These are phyloP conservation scores for Emmonsiellopsis sp. DNA, from an alignment of 2,329 filamentous ascomycete genomes.

Conservation along the genomic window DNA sequence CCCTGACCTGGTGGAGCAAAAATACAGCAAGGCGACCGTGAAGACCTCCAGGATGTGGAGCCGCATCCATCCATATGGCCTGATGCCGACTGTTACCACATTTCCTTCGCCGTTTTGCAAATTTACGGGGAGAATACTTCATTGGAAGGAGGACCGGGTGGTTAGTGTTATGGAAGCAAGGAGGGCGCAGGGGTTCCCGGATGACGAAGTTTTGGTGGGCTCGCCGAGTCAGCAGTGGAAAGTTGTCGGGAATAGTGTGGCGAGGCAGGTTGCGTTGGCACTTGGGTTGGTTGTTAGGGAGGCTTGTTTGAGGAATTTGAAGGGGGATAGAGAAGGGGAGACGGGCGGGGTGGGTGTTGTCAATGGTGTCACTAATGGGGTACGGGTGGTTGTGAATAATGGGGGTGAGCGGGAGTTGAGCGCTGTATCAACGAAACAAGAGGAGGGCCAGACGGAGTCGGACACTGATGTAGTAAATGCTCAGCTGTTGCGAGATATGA, in stretches of 20 bases:
- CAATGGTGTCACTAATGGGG: neutral
- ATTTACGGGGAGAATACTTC: conserved; percentile 46
- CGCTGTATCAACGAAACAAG: neutral
- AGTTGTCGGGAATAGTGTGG: conserved; percentile 69
- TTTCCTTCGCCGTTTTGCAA: conserved; percentile 41
- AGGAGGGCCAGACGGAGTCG: neutral
- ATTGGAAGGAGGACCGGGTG: conserved; percentile 56
- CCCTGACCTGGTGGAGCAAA: conserved; percentile 14
- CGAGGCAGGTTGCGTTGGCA: conserved; percentile 56
- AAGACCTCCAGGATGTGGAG: conserved; percentile 8
- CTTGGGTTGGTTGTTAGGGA: conserved; percentile 56
- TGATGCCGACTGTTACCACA: conserved; percentile 59
- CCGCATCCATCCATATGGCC: conserved; percentile 30
- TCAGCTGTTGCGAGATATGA: too few species aligned
- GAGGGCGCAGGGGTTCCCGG: conserved; percentile 60
- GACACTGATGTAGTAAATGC: neutral
- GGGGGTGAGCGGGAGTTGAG: neutral
- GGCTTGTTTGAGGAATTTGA: conserved; percentile 34
- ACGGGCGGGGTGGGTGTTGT: neutral
- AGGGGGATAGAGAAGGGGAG: neutral
- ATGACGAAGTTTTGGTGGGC: conserved; percentile 62
- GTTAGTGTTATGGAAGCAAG: conserved; percentile 58
- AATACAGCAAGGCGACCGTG: neutral
- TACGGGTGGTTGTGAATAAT: neutral
- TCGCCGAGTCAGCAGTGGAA: conserved; percentile 46